Conservation (phyloP, 2,329 filamentous ascomycete species). For the Pseudocercospora fijiensis region DNA sequence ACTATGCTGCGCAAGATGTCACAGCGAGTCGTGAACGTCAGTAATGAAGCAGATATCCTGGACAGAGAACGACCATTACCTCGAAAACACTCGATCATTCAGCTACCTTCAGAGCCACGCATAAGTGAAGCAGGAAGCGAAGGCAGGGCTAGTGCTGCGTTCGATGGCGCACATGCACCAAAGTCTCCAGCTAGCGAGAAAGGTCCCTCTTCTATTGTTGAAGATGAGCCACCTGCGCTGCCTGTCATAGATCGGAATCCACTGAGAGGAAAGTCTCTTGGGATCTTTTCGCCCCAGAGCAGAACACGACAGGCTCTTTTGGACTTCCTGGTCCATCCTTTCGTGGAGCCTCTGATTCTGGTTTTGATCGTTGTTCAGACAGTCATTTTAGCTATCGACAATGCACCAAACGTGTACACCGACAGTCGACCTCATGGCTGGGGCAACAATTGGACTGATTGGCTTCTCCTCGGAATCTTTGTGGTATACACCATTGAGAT, state of each 20-base stretch:
- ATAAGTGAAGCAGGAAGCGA: constrained; percentile 6
- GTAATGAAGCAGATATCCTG: constrained; percentile 81
- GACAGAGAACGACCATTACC: constrained; percentile 74
- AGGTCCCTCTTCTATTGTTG: constrained; percentile 34
- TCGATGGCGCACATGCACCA: constrained; percentile 30
- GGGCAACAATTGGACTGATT: constrained; percentile 70
- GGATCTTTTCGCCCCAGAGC: constrained; percentile 79
- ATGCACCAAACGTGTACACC: constrained; percentile 62
- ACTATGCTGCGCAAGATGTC: constrained; percentile 71
- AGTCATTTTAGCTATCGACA: constrained; percentile 81
- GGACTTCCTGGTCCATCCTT: constrained; percentile 79
- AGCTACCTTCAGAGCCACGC: constrained; percentile 5
- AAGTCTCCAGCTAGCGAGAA: constrained; percentile 37
- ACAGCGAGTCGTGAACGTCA: constrained; percentile 95
- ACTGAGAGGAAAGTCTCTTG: constrained; percentile 79
- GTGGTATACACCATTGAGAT: constrained; percentile 86
- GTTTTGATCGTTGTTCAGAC: constrained; percentile 85
- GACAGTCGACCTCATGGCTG: constrained; percentile 62
- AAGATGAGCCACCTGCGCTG: constrained; percentile 28
- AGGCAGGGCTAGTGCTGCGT: constrained; percentile 2
- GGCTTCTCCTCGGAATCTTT: constrained; percentile 78
- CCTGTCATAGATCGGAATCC: constrained; percentile 61
- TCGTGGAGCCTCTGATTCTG: constrained; percentile 82
- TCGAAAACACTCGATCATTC: constrained; percentile 56
- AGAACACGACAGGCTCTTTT: constrained; percentile 71